phyloP scores from a whole-genome alignment of 1,284 basidiomycete genomes.

The Erythrobasidium hasegawianum region DNA sequence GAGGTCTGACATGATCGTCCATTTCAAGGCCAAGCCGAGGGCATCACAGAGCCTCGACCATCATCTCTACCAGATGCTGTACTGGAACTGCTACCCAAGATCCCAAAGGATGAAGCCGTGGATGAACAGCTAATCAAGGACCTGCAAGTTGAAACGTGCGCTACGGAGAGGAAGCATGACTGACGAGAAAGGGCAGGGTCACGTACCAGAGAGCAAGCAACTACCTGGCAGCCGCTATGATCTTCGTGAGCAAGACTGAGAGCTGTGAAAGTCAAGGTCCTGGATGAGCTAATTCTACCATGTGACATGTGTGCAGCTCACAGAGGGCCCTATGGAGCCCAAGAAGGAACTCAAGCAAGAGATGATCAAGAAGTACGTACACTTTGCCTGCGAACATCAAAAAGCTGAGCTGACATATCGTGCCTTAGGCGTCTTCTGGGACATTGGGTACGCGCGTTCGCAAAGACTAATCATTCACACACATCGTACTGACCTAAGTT shows the following conservation, averaged over 20 bases:
- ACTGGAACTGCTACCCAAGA: constrained; percentile 18
- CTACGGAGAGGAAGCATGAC: too few species aligned
- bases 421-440: constrained; percentile 60
- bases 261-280: too few species aligned
- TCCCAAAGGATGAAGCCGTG: constrained; percentile 12
- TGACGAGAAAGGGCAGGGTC: constrained; percentile 5
- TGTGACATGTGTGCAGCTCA: constrained; percentile 13
- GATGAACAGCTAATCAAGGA: constrained; percentile 22
- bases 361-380: constrained; percentile 42
- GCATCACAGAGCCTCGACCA: constrained; percentile 31
- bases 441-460: constrained; percentile 55
- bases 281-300: neutral
- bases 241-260: constrained; percentile 67
- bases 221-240: constrained; percentile 52
- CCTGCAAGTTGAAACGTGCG: constrained; percentile 5
- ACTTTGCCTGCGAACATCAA: neutral
- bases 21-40: constrained; percentile 32
- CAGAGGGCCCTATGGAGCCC: constrained; percentile 30
- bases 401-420: too few species aligned
- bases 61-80: constrained; percentile 32
- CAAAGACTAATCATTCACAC: constrained; percentile 60
- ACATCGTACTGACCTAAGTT: constrained; percentile 7
- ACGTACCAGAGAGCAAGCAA: constrained; percentile 32
- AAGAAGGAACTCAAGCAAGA: constrained; percentile 41
- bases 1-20: neutral